Conservation (phyloP, 2,329 filamentous ascomycete species). For the Neofusicoccum laricinum region DNA sequence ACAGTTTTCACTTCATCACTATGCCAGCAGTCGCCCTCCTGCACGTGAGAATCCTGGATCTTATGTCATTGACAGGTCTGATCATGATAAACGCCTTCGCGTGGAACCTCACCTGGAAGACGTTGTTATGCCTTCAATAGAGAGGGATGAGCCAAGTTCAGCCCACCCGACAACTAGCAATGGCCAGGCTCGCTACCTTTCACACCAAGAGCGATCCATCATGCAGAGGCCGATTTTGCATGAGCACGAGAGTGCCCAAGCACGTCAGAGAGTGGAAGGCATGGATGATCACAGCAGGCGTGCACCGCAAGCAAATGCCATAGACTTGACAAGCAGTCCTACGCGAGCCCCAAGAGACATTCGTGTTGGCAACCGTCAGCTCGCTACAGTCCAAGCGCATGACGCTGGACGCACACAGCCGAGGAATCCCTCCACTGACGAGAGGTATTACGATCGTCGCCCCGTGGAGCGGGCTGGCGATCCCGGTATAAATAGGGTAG, state of each 20-base stretch:
- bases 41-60: neutral
- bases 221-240: neutral
- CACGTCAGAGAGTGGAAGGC: neutral
- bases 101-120: neutral
- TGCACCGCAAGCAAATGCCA: neutral
- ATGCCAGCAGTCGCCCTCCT: neutral
- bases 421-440: neutral
- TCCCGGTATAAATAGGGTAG: neutral
- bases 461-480: neutral
- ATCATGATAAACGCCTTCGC: neutral
- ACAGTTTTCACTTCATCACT: neutral
- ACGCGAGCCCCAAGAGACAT: neutral
- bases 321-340: constrained; percentile 5
- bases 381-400: neutral
- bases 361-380: neutral
- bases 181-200: neutral
- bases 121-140: constrained; percentile 1
- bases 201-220: constrained; percentile 14
- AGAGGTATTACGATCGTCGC: neutral
- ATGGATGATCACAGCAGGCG: neutral
- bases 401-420: neutral
- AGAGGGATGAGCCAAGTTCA: neutral
- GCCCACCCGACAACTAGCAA: neutral
- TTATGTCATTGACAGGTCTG: neutral
- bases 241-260: neutral